phyloP scores from a whole-genome alignment of 768 basidiomycete species.

The Lactarius hengduanensis region DNA sequence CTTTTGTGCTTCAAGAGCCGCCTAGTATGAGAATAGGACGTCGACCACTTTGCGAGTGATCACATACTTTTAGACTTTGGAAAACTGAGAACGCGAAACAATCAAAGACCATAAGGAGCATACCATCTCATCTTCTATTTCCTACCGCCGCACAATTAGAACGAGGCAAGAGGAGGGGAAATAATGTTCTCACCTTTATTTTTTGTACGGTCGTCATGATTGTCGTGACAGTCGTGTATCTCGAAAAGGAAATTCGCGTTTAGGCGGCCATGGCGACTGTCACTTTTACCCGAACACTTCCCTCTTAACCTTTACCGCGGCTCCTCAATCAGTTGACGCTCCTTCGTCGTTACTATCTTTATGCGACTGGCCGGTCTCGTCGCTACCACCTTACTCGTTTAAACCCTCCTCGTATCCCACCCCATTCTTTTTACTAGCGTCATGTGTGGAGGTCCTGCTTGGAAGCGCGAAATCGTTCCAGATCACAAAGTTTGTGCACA shows the following conservation, averaged over 20 bases:
- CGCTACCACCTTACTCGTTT: slow-evolving; percentile 32
- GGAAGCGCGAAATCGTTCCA: slow-evolving; percentile 96
- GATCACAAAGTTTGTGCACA: slow-evolving; percentile 83
- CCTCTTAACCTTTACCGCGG: neutral
- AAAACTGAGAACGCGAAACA: slow-evolving; percentile 31
- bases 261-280: neutral
- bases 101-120: slow-evolving; percentile 35
- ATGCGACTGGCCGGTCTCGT: slow-evolving; percentile 31
- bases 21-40: slow-evolving; percentile 24
- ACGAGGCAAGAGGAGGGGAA: slow-evolving; percentile 27
- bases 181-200: slow-evolving; percentile 58
- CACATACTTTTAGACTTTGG: slow-evolving; percentile 74
- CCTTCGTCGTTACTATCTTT: slow-evolving; percentile 31
- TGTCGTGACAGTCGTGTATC: slow-evolving; percentile 36
- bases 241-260: slow-evolving; percentile 11
- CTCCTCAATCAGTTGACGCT: slow-evolving; percentile 14
- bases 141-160: slow-evolving; percentile 43
- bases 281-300: neutral
- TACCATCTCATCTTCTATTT: slow-evolving; percentile 98
- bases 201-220: slow-evolving; percentile 89
- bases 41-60: slow-evolving; percentile 13
- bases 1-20: slow-evolving; percentile 69
- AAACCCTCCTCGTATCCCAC: slow-evolving; percentile 23
- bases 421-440: slow-evolving; percentile 28
- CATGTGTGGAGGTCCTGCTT: slow-evolving; percentile 78